Percentiles rank a stretch among this genome's conserved stretches.
These are phyloP conservation scores for Pseudopithomyces maydicus DNA, from an alignment of 2,329 filamentous ascomycete species.

Conservation along the genomic window DNA sequence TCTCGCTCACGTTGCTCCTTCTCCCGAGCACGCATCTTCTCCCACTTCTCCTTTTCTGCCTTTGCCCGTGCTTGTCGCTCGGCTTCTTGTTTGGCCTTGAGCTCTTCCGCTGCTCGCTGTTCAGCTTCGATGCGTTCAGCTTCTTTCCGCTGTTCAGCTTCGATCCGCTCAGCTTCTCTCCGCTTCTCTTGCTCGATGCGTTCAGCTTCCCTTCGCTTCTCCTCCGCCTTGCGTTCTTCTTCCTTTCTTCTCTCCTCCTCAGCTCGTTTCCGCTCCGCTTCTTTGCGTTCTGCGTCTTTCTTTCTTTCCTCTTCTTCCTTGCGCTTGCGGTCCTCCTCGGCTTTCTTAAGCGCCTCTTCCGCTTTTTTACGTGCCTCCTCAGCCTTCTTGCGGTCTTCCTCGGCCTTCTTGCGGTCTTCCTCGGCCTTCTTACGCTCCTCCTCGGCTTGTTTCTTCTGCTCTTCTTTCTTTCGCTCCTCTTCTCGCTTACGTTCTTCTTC, in stretches of 20 bases:
- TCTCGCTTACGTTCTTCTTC: constrained; percentile 47
- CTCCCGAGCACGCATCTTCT: constrained; percentile 54
- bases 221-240: constrained; percentile 53
- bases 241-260: constrained; percentile 54
- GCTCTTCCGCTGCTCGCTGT: constrained; percentile 37
- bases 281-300: constrained; percentile 40
- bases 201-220: constrained; percentile 40
- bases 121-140: constrained; percentile 46
- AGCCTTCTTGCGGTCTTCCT: constrained; percentile 47
- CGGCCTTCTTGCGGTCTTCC: constrained; percentile 34
- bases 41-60: constrained; percentile 58
- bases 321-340: constrained; percentile 44
- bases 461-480: constrained; percentile 43
- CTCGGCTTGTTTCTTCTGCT: constrained; percentile 33
- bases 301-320: constrained; percentile 47
- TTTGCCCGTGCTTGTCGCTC: constrained; percentile 51
- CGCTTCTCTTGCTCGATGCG: constrained; percentile 50
- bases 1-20: constrained; percentile 55
- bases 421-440: constrained; percentile 45
- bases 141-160: constrained; percentile 47
- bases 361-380: constrained; percentile 35
- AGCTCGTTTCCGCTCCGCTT: constrained; percentile 35
- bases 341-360: constrained; percentile 32
- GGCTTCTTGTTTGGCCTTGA: constrained; percentile 55
- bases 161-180: constrained; percentile 37